Base-by-base conservation (phyloP, 192 early-diverging fungal genomes). In the Piromyces sp. region DNA sequence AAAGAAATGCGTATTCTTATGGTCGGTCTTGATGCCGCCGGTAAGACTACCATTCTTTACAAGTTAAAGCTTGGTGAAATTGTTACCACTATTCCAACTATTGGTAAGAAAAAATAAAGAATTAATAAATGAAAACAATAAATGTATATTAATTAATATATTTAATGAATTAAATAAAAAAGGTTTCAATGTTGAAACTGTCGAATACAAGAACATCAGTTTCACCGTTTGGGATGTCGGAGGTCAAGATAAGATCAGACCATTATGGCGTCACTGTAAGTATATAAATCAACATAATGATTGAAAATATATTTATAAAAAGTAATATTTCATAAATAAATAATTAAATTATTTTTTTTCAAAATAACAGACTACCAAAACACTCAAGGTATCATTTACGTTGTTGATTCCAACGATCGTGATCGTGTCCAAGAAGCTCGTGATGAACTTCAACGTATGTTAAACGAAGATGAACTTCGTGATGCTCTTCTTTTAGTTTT, bases 21-120 rank as follows among this genome's bases (percentile, higher is more conserved):
- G 96, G 95, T 96, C 37, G 95, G 95, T 51, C 89, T 95, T 84
- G 95, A 95, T 87, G 95, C 94, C n/a, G 95, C 95, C 79, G 95
- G 95, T 86, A 99, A 99, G 88, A 99, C 97, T 84, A 99, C 97
- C 88, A 97, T 99, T 85, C 90, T 99, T 85, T 99, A 98, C 90
- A 97, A 96, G 91, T 93, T 99, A 83, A 97, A 97, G 92, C 89
- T 99, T 30, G 97, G 97, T 82, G 96, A 99, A 89, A 95, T 98
- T 84, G 96, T 99, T 83, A 98, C 97, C 80, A 99, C 97, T 81
- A 96, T 99, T 85, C 97, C 97, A 79, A 98, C 97, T 51, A 51
- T 51, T 51, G 42, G 42, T 51, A 51, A 51, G 22, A 22, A 51
- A 5, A 22, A 22, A 51, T 15, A 22, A 22, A 51, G 1, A 22